These are phyloP conservation scores for Striga hermonthica DNA, from an alignment of 305 asterid species.

Conservation along the genomic window DNA sequence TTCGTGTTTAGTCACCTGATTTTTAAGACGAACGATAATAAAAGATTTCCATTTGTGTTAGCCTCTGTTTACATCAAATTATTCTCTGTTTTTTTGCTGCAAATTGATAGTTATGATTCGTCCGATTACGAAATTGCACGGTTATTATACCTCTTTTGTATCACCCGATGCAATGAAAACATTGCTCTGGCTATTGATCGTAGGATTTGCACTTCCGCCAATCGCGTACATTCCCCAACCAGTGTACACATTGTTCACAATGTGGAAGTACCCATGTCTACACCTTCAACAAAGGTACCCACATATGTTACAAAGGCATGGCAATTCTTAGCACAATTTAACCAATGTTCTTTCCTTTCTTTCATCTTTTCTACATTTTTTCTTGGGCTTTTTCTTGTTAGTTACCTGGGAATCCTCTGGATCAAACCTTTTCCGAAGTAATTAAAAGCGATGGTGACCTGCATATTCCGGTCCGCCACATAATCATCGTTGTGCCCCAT, in stretches of 20 bases:
- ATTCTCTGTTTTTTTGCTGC: too few species aligned
- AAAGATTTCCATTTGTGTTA: too few species aligned
- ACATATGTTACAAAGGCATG: too few species aligned
- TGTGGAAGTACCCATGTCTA: conserved; percentile 54
- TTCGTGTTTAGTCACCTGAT: conserved; percentile 47
- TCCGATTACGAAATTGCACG: too few species aligned
- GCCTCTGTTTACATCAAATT: too few species aligned
- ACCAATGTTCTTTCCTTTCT: too few species aligned
- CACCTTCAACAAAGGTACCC: conserved; percentile 32
- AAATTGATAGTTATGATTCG: too few species aligned
- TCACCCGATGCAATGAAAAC: conserved; percentile 45
- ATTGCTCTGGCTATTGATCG: conserved; percentile 59
- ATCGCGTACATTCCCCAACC: conserved; percentile 64
- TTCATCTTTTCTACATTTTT: too few species aligned
- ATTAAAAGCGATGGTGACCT: conserved; percentile 55
- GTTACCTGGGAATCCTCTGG: conserved; percentile 57
- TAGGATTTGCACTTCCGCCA: conserved; percentile 61
- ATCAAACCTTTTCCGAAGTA: conserved; percentile 55
- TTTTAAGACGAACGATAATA: background rate
- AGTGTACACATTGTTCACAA: conserved; percentile 56
- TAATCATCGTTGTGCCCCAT: conserved; percentile 56
- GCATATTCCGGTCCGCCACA: conserved; percentile 45
- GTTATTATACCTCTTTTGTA: conserved; percentile 38
- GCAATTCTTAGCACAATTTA: too few species aligned
- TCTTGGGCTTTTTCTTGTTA: background rate